These are phyloP conservation scores for Kodamaea restingae DNA, from an alignment of 805 yeast genomes.

Conservation along the genomic window DNA sequence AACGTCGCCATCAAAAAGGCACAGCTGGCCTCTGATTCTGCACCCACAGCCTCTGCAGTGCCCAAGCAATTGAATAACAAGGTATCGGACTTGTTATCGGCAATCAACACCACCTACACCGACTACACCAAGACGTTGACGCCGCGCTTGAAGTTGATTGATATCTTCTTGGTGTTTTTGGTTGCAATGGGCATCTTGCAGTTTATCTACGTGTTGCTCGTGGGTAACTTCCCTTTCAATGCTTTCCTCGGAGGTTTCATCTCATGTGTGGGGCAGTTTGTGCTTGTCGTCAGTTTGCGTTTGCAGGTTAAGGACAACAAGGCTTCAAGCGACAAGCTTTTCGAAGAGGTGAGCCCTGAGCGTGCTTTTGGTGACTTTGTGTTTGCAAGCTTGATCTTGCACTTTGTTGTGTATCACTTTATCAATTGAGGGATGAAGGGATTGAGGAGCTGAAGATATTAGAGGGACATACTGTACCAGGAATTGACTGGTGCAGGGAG, in stretches of 20 bases:
- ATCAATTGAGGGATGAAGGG: slow-evolving; percentile 56
- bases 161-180: slow-evolving; percentile 68
- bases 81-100: slow-evolving; percentile 24
- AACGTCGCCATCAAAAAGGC: slow-evolving; percentile 29
- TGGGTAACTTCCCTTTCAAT: slow-evolving; percentile 94
- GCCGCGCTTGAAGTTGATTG: slow-evolving; percentile 62
- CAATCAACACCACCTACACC: slow-evolving; percentile 31
- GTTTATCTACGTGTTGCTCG: slow-evolving; percentile 67
- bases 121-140: slow-evolving; percentile 35
- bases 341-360: slow-evolving; percentile 32
- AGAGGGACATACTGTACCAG: not conserved
- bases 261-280: slow-evolving; percentile 93
- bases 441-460: not conserved
- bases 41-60: slow-evolving; percentile 3
- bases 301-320: slow-evolving; percentile 48
- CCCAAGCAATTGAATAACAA: slow-evolving; percentile 10
- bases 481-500: no score
- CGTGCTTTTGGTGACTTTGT: slow-evolving; percentile 84
- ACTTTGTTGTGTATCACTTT: slow-evolving; percentile 86
- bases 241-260: slow-evolving; percentile 93
- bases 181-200: slow-evolving; percentile 75
- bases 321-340: slow-evolving; percentile 10
- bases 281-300: slow-evolving; percentile 76
- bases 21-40: slow-evolving; percentile 13
- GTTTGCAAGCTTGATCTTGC: slow-evolving; percentile 82